A percentile compares a stretch with the other conserved stretches of the same genome.
Evolutionary conservation across 306 rosid genomes (phyloP).

Genomic region (Senna siamea): DNA sequence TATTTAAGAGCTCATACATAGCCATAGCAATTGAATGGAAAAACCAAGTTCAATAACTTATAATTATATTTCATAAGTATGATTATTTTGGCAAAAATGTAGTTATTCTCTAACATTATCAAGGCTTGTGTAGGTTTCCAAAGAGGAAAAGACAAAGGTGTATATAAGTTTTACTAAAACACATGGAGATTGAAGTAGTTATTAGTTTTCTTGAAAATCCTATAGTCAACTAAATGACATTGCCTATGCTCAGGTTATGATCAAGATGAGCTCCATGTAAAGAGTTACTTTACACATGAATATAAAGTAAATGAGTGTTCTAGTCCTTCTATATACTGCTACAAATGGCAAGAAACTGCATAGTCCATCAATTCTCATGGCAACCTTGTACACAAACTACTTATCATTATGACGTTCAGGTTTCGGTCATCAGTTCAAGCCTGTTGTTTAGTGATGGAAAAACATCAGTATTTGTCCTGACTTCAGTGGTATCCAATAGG

Average conservation of each 20-base stretch:
- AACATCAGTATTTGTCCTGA: not conserved
- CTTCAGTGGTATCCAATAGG: not conserved
- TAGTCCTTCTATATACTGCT: slow-evolving; percentile 17
- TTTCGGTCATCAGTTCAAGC: slow-evolving; percentile 23
- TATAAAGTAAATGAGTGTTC: slow-evolving; percentile 4
- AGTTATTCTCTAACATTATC: slow-evolving; percentile 1
- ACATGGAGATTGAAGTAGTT: not conserved
- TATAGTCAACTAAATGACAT: slow-evolving; percentile 1
- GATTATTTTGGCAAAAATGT: not conserved
- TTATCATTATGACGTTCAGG: slow-evolving; percentile 25
- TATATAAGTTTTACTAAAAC: not conserved
- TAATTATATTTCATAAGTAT: slow-evolving; percentile 2
- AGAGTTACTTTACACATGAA: not conserved
- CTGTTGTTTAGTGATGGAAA: slow-evolving; percentile 20
- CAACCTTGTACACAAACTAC: slow-evolving; percentile 30
- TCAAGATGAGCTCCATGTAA: slow-evolving; percentile 12
- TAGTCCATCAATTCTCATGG: slow-evolving; percentile 21
- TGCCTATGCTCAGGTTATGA: not conserved
- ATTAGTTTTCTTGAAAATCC: not conserved
- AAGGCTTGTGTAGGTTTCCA: not conserved
- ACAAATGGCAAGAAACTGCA: too few species aligned
- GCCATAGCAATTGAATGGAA: slow-evolving; percentile 1
- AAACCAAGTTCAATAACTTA: not conserved
- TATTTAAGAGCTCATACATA: not conserved
- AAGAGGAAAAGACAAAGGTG: not conserved